phyloP scores from a whole-genome alignment of 1,284 basidiomycete species.

The Peniophora sp. region DNA sequence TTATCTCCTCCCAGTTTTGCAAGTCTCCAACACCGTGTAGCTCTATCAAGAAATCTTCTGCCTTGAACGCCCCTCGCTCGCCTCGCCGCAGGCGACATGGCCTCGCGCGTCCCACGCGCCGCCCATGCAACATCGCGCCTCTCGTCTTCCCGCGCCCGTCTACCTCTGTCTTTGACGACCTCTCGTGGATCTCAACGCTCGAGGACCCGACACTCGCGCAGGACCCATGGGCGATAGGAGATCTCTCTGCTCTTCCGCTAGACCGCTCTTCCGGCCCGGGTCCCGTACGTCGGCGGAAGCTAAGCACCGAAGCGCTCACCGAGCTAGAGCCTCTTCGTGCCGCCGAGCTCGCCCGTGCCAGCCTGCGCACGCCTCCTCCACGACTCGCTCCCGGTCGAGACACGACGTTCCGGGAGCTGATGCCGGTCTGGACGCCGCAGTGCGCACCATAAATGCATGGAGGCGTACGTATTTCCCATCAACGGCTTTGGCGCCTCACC shows the following conservation, averaged over 20 bases:
- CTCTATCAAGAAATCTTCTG: slow-evolving; percentile 22
- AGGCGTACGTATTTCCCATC: too few relatives aligned
- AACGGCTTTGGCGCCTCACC: too few relatives aligned
- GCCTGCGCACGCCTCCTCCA: slow-evolving; percentile 13
- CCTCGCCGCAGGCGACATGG: slow-evolving; percentile 28
- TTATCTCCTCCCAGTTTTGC: slow-evolving; percentile 17
- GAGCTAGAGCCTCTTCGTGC: slow-evolving; percentile 16
- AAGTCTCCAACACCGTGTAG: slow-evolving; percentile 31
- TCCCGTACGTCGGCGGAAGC: slow-evolving; percentile 10
- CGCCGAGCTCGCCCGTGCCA: slow-evolving; percentile 9
- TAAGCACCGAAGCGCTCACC: slow-evolving; percentile 52
- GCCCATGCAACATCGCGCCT: slow-evolving; percentile 12
- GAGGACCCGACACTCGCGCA: slow-evolving; percentile 30
- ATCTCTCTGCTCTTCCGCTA: slow-evolving; percentile 43
- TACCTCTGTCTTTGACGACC: slow-evolving; percentile 41
- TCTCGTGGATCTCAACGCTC: slow-evolving; percentile 55
- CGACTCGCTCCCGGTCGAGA: slow-evolving; percentile 26
- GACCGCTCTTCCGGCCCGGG: slow-evolving; percentile 3
- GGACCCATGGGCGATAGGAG: slow-evolving; percentile 43
- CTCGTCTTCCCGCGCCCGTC: slow-evolving; percentile 20
- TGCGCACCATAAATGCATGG: too few relatives aligned
- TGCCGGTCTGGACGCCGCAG: slow-evolving; percentile 35
- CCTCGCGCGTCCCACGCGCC: slow-evolving; percentile 12
- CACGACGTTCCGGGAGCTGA: slow-evolving; percentile 50
- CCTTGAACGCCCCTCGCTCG: slow-evolving; percentile 17